Conservation (phyloP, 78 protist genomes). For the Dictyostelium brefeldianum region DNA sequence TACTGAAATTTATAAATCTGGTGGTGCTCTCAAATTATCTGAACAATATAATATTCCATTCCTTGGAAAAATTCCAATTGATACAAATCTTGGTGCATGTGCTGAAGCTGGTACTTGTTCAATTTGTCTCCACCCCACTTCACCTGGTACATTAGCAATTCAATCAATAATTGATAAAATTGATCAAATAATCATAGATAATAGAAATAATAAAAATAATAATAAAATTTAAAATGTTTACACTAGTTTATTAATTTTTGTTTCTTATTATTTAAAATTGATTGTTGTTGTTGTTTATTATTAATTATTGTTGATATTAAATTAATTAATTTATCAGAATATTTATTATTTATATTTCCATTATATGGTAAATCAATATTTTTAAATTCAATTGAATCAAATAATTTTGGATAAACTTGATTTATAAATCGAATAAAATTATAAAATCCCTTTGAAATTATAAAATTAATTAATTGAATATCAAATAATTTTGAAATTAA, state of each 20-base stretch:
- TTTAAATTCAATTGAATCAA: neutral
- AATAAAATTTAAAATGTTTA: neutral
- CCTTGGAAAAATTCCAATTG: constrained; percentile 85
- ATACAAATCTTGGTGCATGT: constrained; percentile 72
- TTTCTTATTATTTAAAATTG: no score
- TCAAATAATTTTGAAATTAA: neutral
- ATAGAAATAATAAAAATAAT: neutral
- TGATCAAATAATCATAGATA: neutral
- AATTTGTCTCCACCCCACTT: constrained; percentile 30
- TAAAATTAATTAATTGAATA: neutral
- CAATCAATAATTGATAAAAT: constrained; percentile 16
- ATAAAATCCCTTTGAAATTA: neutral
- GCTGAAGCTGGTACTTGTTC: constrained; percentile 52
- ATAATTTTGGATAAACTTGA: neutral
- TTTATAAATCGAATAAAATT: neutral
- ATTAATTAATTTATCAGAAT: neutral
- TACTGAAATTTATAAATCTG: constrained; percentile 74
- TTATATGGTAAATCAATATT: neutral
- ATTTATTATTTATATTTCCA: neutral
- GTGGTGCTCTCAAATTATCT: constrained; percentile 79
- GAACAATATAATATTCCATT: constrained; percentile 53
- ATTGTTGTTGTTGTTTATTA: no score
- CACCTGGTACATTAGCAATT: constrained; percentile 38
- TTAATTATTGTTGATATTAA: neutral
- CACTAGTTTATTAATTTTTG: no score